phyloP scores from a whole-genome alignment of 2,329 filamentous ascomycete species.

The Pseudodiploospora longispora region DNA sequence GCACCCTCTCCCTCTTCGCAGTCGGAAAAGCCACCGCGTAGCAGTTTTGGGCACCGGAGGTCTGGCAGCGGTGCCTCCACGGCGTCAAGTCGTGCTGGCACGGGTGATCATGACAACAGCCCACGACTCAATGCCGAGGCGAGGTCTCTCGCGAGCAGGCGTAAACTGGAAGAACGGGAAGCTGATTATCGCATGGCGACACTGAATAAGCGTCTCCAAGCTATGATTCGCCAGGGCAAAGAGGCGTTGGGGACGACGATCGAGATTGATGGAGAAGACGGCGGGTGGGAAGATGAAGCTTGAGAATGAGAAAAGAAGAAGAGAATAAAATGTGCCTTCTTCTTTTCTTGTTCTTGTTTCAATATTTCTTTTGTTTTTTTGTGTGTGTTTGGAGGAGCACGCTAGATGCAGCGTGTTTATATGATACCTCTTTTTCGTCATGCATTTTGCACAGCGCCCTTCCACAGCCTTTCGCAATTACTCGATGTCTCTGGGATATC shows the following conservation, averaged over 20 bases:
- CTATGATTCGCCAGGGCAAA: constrained; percentile 83
- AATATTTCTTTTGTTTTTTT: background rate
- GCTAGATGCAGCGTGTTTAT: too few relatives aligned
- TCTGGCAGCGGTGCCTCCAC: constrained; percentile 35
- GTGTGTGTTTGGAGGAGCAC: background rate
- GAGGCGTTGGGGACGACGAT: constrained; percentile 73
- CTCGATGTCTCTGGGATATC: too few relatives aligned
- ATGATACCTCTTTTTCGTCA: too few relatives aligned
- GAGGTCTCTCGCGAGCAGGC: constrained; percentile 62
- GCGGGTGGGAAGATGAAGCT: constrained; percentile 32
- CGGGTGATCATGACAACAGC: constrained; percentile 24
- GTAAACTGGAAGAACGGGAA: constrained; percentile 65
- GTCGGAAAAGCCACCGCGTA: background rate
- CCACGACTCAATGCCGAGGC: constrained; percentile 57
- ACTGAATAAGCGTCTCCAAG: constrained; percentile 70
- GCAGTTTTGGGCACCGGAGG: constrained; percentile 29
- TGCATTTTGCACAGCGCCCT: too few relatives aligned
- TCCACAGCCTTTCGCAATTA: too few relatives aligned
- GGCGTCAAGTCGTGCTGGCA: constrained; percentile 24
- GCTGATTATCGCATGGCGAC: constrained; percentile 71
- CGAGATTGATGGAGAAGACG: constrained; percentile 46
- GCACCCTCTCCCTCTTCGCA: background rate
- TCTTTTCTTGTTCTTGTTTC: background rate
- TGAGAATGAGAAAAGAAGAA: constrained; percentile 5
- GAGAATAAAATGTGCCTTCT: background rate